phyloP scores from a whole-genome alignment of 169 alveolate genomes.

The Perkinsus chesapeaki region DNA sequence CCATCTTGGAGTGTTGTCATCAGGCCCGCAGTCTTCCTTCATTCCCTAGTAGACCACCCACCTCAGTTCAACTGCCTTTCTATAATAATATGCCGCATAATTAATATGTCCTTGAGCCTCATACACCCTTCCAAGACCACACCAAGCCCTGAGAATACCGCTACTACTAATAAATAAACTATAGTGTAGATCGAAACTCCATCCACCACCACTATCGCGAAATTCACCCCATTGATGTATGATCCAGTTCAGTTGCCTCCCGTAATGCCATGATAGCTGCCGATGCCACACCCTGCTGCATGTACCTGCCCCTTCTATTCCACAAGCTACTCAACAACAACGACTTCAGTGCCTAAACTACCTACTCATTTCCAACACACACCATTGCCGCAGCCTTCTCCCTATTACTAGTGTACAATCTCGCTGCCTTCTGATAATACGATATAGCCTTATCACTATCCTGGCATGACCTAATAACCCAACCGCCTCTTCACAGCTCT shows the following conservation, averaged over 20 bases:
- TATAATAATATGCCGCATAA: neutral
- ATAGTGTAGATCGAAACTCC: no score
- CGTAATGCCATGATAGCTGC: neutral
- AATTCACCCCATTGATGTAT: neutral
- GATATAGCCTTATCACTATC: neutral
- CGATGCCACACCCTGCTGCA: neutral
- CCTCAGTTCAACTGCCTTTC: neutral
- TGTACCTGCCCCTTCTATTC: no score
- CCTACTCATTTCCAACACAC: neutral
- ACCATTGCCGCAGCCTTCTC: neutral
- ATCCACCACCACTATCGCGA: no score
- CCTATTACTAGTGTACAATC: neutral
- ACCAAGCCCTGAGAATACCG: neutral
- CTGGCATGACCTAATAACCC: neutral
- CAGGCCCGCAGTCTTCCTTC: no score
- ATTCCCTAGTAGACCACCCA: neutral
- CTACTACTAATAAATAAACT: neutral
- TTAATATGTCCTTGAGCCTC: neutral
- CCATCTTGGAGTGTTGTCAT: no score
- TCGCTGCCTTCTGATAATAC: neutral
- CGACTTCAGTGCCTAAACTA: no score
- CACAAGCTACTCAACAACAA: no score
- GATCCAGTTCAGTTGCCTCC: neutral
- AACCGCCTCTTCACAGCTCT: neutral
- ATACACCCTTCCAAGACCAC: neutral